phyloP scores from a whole-genome alignment of 371 early-diverging fungal genomes.

The Synchytrium microbalum region DNA sequence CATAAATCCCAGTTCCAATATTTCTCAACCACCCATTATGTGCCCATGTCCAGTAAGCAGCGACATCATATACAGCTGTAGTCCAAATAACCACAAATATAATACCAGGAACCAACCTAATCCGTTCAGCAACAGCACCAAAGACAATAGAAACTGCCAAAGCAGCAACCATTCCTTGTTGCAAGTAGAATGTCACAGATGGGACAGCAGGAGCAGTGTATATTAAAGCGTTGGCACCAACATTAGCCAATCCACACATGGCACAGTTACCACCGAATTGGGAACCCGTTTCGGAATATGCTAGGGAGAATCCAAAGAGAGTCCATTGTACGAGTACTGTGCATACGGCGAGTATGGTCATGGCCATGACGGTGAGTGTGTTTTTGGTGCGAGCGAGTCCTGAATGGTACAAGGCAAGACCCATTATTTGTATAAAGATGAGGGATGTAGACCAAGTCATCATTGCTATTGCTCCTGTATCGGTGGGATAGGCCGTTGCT shows the following conservation, averaged over 20 bases:
- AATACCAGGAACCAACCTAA: constrained; percentile 74
- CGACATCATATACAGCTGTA: constrained; percentile 72
- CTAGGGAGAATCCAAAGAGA: not conserved
- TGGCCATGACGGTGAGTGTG: not conserved
- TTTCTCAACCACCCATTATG: not conserved
- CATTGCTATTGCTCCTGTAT: too few relatives aligned
- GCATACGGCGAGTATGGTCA: not conserved
- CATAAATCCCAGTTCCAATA: not conserved
- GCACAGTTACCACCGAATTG: not conserved
- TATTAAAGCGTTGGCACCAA: not conserved
- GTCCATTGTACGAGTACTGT: not conserved
- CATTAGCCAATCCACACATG: not conserved
- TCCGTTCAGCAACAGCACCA: constrained; percentile 83
- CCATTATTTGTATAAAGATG: not conserved
- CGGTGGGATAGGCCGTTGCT: too few relatives aligned
- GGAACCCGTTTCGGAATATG: not conserved
- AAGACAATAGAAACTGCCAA: constrained; percentile 84
- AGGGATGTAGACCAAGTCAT: too few relatives aligned
- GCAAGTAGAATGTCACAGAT: not conserved
- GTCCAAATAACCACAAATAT: constrained; percentile 89
- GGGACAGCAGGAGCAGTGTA: not conserved
- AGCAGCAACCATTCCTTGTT: constrained; percentile 30
- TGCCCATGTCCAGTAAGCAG: constrained; percentile 88
- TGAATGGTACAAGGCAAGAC: not conserved
- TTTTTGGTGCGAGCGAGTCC: not conserved